phyloP scores from a whole-genome alignment of 768 basidiomycete species.

The Hortiboletus campestris region DNA sequence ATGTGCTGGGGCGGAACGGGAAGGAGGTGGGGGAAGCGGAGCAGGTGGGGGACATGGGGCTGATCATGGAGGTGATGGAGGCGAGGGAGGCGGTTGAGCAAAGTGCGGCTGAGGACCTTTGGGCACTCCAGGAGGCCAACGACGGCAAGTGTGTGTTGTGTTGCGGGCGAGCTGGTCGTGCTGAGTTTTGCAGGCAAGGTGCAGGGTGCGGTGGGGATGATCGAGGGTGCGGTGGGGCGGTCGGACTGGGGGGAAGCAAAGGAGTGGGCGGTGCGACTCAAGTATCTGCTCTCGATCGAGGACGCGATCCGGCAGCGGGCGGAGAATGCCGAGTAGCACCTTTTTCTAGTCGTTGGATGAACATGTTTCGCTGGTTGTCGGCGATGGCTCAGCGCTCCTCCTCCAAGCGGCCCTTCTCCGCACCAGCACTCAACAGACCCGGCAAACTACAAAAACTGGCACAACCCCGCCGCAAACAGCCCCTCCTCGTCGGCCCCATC shows the following conservation, averaged over 20 bases:
- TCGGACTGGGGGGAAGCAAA: constrained; percentile 60
- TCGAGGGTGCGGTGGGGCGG: constrained; percentile 50
- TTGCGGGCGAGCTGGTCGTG: not conserved
- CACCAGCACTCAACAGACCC: constrained; percentile 5
- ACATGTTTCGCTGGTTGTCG: not conserved
- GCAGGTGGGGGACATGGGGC: constrained; percentile 62
- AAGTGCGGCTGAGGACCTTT: constrained; percentile 48
- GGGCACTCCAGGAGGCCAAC: constrained; percentile 52
- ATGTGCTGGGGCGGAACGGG: constrained; percentile 69
- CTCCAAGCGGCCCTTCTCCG: constrained; percentile 12
- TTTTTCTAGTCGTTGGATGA: no score
- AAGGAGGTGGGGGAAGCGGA: constrained; percentile 64
- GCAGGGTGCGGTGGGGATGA: constrained; percentile 38
- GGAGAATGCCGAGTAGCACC: constrained; percentile 22
- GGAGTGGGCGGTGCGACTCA: constrained; percentile 60
- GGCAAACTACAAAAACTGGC: constrained; percentile 13
- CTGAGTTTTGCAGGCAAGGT: constrained; percentile 48
- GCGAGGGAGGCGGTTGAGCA: constrained; percentile 72
- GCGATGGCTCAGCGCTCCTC: constrained; percentile 6
- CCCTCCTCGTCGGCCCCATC: constrained; percentile 30
- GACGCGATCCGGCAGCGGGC: constrained; percentile 24
- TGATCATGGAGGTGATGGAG: constrained; percentile 79
- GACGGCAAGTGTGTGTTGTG: constrained; percentile 41
- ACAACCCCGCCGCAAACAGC: not conserved
- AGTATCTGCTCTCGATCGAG: constrained; percentile 69